Percentiles rank a stretch among this genome's conserved stretches.
phyloP scores from a whole-genome alignment of 441 rosid genomes.

The Viola pubescens region DNA sequence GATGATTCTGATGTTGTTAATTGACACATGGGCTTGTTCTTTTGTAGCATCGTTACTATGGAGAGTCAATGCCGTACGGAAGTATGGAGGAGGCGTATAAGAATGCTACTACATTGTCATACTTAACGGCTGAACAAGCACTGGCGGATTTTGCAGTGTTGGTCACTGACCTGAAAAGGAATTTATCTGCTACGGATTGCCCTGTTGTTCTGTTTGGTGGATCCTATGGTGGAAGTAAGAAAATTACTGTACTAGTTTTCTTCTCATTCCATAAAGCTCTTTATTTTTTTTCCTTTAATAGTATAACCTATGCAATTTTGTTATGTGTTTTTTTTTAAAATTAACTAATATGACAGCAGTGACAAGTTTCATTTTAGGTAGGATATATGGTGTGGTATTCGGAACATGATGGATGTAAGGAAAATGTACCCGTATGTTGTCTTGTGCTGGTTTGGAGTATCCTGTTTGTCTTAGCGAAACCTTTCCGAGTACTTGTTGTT shows the following conservation, averaged over 20 bases:
- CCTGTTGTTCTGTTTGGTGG: constrained; percentile 87
- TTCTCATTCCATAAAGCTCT: background rate
- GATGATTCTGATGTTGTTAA: background rate
- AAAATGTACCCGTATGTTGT: too few species aligned
- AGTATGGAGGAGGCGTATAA: constrained; percentile 55
- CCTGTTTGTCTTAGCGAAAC: too few species aligned
- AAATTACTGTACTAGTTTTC: background rate
- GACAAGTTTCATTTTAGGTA: too few species aligned
- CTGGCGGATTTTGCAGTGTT: constrained; percentile 76
- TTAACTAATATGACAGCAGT: too few species aligned
- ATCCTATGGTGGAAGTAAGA: constrained; percentile 92
- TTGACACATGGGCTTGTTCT: constrained; percentile 1
- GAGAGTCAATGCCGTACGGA: constrained; percentile 79
- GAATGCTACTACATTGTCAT: constrained; percentile 57
- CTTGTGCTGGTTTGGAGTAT: too few species aligned
- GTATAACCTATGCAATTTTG: background rate
- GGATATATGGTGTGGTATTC: too few species aligned
- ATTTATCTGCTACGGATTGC: constrained; percentile 65
- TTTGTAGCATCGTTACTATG: constrained; percentile 78
- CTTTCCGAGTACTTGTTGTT: too few species aligned
- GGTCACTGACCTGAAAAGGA: constrained; percentile 58
- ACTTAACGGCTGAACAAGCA: constrained; percentile 83
- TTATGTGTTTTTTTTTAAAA: background rate
- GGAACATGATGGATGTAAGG: too few species aligned
- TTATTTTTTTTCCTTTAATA: background rate